Percentiles rank a stretch among this genome's conserved stretches.
Evolutionary conservation across 129 eudicot species (phyloP).

Genomic region (Flaveria linearis): DNA sequence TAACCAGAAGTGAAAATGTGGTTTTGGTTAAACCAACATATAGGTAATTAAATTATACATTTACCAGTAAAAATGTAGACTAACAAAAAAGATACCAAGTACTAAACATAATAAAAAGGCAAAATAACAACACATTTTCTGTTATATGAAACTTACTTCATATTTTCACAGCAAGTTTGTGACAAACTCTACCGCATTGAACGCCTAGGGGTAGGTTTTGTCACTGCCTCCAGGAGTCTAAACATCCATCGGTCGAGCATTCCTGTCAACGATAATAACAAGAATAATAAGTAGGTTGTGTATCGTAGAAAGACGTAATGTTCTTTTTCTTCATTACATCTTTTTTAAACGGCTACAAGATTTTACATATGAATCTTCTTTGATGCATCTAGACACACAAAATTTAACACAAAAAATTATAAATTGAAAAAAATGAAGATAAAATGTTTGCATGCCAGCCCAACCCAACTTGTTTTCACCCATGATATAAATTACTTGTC

Average conservation of each 20-base stretch:
- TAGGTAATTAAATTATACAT: constrained; percentile 23
- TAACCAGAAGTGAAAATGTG: constrained; percentile 21
- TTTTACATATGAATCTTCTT: too few species aligned
- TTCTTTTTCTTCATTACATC: background rate
- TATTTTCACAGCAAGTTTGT: constrained; percentile 11
- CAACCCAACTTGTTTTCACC: background rate
- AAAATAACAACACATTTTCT: constrained; percentile 13
- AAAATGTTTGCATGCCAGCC: background rate
- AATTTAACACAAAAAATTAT: too few species aligned
- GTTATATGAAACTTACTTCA: constrained; percentile 27
- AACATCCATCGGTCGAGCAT: constrained; percentile 98
- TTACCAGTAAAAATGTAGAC: constrained; percentile 18
- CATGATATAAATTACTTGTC: background rate
- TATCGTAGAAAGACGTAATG: background rate
- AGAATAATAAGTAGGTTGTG: background rate
- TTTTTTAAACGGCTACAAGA: too few species aligned
- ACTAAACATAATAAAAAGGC: constrained; percentile 20
- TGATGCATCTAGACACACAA: too few species aligned
- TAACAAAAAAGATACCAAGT: constrained; percentile 24
- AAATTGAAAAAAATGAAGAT: too few species aligned
- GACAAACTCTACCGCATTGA: constrained; percentile 39
- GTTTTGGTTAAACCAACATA: constrained; percentile 22
- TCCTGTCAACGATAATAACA: constrained; percentile 49
- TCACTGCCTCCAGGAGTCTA: constrained; percentile 68
- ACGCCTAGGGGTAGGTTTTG: constrained; percentile 46